Evolutionary conservation across 2,329 filamentous ascomycete species (phyloP), one percentile per base, ranked within the genome.

Genomic region (Alternaria alternata): DNA sequence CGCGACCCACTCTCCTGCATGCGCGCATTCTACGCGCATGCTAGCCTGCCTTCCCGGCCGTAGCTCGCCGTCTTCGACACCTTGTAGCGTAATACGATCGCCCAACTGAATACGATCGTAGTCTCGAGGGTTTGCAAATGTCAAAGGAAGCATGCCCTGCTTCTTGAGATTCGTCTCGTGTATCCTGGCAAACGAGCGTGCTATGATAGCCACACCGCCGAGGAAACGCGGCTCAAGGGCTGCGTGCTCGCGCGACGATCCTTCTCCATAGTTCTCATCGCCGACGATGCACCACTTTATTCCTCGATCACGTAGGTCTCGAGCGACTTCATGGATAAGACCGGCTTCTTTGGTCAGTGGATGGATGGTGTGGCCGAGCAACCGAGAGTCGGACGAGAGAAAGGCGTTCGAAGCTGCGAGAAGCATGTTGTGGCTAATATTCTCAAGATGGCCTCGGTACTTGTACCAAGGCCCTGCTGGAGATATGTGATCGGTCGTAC

Each of bases 401-500:
- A 76, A 74, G 14, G 64, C 71, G 51, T 78, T 80, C 9, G 54
- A 18, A 7, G 64, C 79, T 18, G 66, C 78, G 28, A 75, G 68
- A 7, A 79, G 71, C 56, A 76, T 71, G 61, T 79, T 79, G 63
- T 78, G 74, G 61, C 70, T 73, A 51, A 80, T 80, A 41, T 79
- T 79, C 36, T 78, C 77, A 2, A 80, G 73, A 49, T 80, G 78
- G 3, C 78, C 79, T 2, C 78, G 73, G 51, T 78, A 80, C 12
- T 75, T 76, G 43, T 36, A 36, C 79, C 78, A 80, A 1, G 77
- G 76, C 0, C 77, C 78, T 0, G 78, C 77, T 1, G 78, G 76
- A 1, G 77, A 77, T 26, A 80, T 80, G 30, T 80, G 79, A 51
- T 80, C 78, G 3, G 78, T 80, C 1, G 79, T 80, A 51, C 76